Evolutionary conservation across 2,329 filamentous ascomycete species (phyloP).

Genomic region (Metarhizium guizhouense): DNA sequence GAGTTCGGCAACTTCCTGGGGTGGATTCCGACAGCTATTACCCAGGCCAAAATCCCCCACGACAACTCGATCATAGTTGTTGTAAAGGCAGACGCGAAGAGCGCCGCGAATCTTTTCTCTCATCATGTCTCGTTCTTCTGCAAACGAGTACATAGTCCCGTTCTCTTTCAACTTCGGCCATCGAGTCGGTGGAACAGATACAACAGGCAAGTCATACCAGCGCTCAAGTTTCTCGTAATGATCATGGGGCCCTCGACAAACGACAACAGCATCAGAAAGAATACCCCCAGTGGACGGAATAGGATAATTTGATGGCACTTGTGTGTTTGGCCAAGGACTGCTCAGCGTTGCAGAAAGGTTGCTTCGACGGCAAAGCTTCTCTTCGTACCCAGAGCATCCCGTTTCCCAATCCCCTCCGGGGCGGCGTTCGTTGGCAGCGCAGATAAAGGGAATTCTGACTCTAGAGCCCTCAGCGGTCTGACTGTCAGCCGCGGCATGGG

Average conservation of each 20-base stretch:
- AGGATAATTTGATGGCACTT: slow-evolving; percentile 52
- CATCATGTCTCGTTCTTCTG: slow-evolving; percentile 61
- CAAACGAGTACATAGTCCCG: slow-evolving; percentile 63
- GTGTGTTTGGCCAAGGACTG: slow-evolving; percentile 45
- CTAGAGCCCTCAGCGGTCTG: slow-evolving; percentile 24
- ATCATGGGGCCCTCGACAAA: slow-evolving; percentile 63
- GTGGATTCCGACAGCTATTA: slow-evolving; percentile 55
- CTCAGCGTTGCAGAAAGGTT: slow-evolving; percentile 62
- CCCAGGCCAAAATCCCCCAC: slow-evolving; percentile 59
- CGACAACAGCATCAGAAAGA: slow-evolving; percentile 60
- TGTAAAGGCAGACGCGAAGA: slow-evolving; percentile 58
- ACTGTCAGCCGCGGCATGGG: slow-evolving; percentile 39
- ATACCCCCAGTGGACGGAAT: slow-evolving; percentile 62
- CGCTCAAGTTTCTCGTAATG: slow-evolving; percentile 48
- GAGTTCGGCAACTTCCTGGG: slow-evolving; percentile 53
- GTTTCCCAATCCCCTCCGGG: slow-evolving; percentile 76
- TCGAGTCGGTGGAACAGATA: slow-evolving; percentile 63
- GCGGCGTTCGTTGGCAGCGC: slow-evolving; percentile 66
- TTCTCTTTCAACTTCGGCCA: slow-evolving; percentile 64
- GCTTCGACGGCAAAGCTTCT: slow-evolving; percentile 65
- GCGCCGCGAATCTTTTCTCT: slow-evolving; percentile 63
- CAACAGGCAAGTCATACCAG: slow-evolving; percentile 57
- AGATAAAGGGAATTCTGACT: slow-evolving; percentile 54
- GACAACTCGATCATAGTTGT: slow-evolving; percentile 47
- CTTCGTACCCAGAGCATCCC: slow-evolving; percentile 40